Conservation (phyloP, 2,329 filamentous ascomycete species). For the Aspergillus pseudotamarii region DNA sequence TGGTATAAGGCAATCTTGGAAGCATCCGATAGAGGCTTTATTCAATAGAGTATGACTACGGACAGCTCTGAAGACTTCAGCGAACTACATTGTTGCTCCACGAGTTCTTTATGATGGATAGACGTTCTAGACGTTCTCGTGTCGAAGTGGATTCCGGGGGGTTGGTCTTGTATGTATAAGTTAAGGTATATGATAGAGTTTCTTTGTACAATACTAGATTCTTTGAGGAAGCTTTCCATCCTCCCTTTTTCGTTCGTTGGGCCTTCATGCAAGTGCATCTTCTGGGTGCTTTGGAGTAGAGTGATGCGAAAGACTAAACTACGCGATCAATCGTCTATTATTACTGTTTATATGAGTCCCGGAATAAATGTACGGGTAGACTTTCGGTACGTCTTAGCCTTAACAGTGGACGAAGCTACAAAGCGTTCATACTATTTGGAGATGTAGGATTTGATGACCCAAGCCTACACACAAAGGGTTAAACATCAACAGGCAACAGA, state of each 20-base stretch:
- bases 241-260: too few species aligned
- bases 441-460: background rate
- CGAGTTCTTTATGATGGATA: background rate
- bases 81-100: background rate
- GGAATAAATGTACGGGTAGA: too few species aligned
- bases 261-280: too few species aligned
- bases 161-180: background rate
- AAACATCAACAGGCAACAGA: background rate
- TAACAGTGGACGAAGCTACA: too few species aligned
- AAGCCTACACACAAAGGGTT: background rate
- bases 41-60: background rate
- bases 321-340: too few species aligned
- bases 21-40: background rate
- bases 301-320: too few species aligned
- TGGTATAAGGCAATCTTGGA: slow-evolving; percentile 30
- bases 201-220: background rate
- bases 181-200: background rate
- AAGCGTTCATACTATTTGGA: too few species aligned
- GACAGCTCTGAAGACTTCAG: too few species aligned
- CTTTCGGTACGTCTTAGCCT: too few species aligned
- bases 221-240: too few species aligned
- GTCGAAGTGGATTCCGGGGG: background rate
- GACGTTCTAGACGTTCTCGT: background rate
- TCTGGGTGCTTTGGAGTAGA: too few species aligned
- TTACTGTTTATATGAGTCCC: too few species aligned